A percentile compares a stretch with the other conserved stretches of the same genome.
Conservation (phyloP, 2,329 filamentous ascomycete genomes). For the Fusarium miscanthi region DNA sequence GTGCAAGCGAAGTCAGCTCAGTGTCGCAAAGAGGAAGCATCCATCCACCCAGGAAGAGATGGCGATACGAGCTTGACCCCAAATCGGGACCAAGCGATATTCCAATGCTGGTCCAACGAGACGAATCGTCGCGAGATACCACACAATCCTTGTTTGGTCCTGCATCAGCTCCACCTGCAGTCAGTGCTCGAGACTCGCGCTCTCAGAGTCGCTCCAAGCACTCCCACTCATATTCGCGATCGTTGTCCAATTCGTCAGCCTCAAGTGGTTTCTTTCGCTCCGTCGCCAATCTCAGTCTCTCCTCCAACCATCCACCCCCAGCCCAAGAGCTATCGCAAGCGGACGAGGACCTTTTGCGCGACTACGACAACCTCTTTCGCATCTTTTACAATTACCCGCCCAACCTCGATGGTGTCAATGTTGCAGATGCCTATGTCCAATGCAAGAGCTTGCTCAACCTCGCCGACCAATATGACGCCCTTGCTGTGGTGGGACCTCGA, state of each 20-base stretch:
- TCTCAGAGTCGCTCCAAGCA: slow-evolving; percentile 49
- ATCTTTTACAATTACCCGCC: slow-evolving; percentile 96
- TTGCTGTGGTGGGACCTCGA: slow-evolving; percentile 86
- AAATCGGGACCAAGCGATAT: slow-evolving; percentile 78
- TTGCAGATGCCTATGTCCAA: slow-evolving; percentile 91
- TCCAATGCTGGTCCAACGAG: slow-evolving; percentile 88
- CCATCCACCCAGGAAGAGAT: slow-evolving; percentile 63
- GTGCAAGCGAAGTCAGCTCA: slow-evolving; percentile 38
- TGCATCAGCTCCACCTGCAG: slow-evolving; percentile 31
- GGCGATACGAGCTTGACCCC: slow-evolving; percentile 90
- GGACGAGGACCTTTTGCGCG: slow-evolving; percentile 81
- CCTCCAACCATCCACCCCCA: slow-evolving; percentile 57
- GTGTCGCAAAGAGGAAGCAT: slow-evolving; percentile 24
- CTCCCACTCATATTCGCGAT: slow-evolving; percentile 53
- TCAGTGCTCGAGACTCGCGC: slow-evolving; percentile 57
- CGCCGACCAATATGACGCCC: slow-evolving; percentile 94
- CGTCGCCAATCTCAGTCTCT: slow-evolving; percentile 78
- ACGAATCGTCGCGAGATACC: slow-evolving; percentile 51
- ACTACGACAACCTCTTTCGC: slow-evolving; percentile 96
- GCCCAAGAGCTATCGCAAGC: slow-evolving; percentile 63
- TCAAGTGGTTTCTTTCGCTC: slow-evolving; percentile 79
- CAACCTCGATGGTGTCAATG: slow-evolving; percentile 83
- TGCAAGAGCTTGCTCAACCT: slow-evolving; percentile 89
- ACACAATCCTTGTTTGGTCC: slow-evolving; percentile 50
- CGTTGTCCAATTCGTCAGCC: slow-evolving; percentile 61